Conservation (phyloP, 306 rosid genomes). For the Lablab purpureus region DNA sequence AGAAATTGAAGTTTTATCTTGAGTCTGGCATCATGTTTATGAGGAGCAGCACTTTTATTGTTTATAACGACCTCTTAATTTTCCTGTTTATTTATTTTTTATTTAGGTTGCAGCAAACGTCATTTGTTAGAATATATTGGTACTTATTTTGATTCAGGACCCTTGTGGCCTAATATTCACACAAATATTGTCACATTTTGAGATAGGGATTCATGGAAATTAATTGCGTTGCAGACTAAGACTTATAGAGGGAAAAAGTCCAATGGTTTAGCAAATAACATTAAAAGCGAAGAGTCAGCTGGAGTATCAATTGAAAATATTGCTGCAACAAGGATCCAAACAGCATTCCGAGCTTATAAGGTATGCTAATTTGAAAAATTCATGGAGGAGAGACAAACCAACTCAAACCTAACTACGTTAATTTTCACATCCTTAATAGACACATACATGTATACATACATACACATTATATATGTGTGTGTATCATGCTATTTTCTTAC, state of each 20-base stretch:
- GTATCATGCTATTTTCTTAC: not conserved
- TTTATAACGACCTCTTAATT: not conserved
- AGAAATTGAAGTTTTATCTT: not conserved
- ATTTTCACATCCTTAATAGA: constrained; percentile 3
- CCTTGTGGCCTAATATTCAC: constrained; percentile 30
- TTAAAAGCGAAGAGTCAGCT: constrained; percentile 45
- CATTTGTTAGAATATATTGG: constrained; percentile 34
- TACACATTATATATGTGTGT: not conserved
- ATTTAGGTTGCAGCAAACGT: constrained; percentile 6
- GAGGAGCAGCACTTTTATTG: not conserved
- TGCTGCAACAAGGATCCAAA: constrained; percentile 80
- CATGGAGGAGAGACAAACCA: not conserved
- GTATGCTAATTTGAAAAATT: constrained; percentile 50
- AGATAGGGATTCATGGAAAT: constrained; percentile 52
- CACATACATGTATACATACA: too few species aligned
- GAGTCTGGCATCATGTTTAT: not conserved
- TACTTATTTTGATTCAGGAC: constrained; percentile 3
- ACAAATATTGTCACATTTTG: constrained; percentile 29
- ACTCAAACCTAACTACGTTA: constrained; percentile 3
- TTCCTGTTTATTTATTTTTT: not conserved
- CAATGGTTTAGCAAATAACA: constrained; percentile 40
- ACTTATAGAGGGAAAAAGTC: constrained; percentile 40
- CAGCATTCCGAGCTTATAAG: constrained; percentile 72
- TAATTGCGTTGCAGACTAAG: constrained; percentile 48
- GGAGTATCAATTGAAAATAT: constrained; percentile 61